Evolutionary conservation across 2,329 filamentous ascomycete species (phyloP), one percentile per base, ranked within the genome.

Genomic region (Fusarium sp.): DNA sequence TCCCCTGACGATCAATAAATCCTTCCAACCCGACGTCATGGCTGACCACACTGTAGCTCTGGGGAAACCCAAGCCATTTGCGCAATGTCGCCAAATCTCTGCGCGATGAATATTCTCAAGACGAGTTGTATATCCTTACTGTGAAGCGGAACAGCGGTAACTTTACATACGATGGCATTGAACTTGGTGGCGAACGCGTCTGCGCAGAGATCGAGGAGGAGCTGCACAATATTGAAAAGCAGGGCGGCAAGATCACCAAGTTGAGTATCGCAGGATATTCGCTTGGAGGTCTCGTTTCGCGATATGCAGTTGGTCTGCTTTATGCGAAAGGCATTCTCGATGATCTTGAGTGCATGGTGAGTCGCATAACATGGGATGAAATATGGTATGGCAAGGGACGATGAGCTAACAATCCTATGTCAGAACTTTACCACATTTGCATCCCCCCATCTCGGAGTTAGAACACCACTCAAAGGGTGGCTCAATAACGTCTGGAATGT

Each of bases 341-440:
- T 57, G 85, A 85, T 58, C 84, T 98, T 25, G 85, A 93, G 75
- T 95, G 95, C 68, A 87, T 95, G 79, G 89, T 91, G 81, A 46
- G 51, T 53, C 18, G 15, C 6, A 23, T 40, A 4, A 40, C 15
- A 47, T 11, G 31, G 37, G 20, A 31, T 11, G 11, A 39, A 13
- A 20, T 35, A 27, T 35, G 20, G n/a, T n/a, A n/a, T n/a, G 20
- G 18, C n/a, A 42, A 10, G 3, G 43, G 11, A n/a, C 18, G 9
- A 59, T 33, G 18, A 40, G 29, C 66, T 73, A 47, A 73, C 56
- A n/a, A 27, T 43, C 41, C 33, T 31, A 40, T 14, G 13, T 46
- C 65, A 91, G 87, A 97, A 97, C 82, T 97, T 98, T 79, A 93
- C 91, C 4, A 97, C 94, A 2, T 97, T 98, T 79, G 95, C 92